phyloP scores from a whole-genome alignment of 2,329 filamentous ascomycete species.

The Ustulina deusta region DNA sequence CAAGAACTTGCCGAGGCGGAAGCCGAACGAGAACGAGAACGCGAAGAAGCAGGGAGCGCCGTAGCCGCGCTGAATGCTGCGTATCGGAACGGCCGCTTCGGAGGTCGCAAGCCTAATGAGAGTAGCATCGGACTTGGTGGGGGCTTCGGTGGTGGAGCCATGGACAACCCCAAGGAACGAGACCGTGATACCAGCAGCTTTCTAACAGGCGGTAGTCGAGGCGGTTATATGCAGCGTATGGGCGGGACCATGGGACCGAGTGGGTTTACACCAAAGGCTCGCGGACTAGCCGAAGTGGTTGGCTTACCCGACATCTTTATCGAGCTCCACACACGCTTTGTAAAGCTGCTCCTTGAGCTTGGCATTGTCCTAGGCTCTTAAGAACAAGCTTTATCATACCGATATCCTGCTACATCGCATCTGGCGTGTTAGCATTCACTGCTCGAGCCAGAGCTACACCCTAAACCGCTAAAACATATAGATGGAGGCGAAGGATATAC shows the following conservation, averaged over 20 bases:
- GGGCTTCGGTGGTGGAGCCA: slow-evolving; percentile 43
- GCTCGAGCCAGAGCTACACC: not conserved
- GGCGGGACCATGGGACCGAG: slow-evolving; percentile 65
- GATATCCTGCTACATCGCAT: not conserved
- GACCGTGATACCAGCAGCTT: slow-evolving; percentile 65
- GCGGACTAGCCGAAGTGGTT: slow-evolving; percentile 73
- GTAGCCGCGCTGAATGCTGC: slow-evolving; percentile 58
- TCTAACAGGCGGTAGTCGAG: slow-evolving; percentile 63
- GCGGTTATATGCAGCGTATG: slow-evolving; percentile 68
- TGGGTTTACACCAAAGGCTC: slow-evolving; percentile 67
- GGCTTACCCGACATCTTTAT: slow-evolving; percentile 77
- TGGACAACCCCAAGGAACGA: slow-evolving; percentile 49
- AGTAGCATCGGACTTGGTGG: slow-evolving; percentile 48
- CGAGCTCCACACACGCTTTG: slow-evolving; percentile 73
- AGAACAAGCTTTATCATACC: slow-evolving; percentile 10
- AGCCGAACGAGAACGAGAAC: slow-evolving; percentile 66
- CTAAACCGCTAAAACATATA: slow-evolving; percentile 1
- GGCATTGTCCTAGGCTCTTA: slow-evolving; percentile 65
- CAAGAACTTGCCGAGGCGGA: slow-evolving; percentile 73
- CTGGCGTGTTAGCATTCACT: not conserved
- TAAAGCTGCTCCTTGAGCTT: slow-evolving; percentile 70
- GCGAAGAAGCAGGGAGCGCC: slow-evolving; percentile 54
- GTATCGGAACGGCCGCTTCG: slow-evolving; percentile 56
- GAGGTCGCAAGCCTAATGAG: slow-evolving; percentile 50
- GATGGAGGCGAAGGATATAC: slow-evolving; percentile 33